Evolutionary conservation across 345 rosid species (phyloP), one percentile per base, ranked within the genome.

Genomic region (Ceriops decandra): DNA sequence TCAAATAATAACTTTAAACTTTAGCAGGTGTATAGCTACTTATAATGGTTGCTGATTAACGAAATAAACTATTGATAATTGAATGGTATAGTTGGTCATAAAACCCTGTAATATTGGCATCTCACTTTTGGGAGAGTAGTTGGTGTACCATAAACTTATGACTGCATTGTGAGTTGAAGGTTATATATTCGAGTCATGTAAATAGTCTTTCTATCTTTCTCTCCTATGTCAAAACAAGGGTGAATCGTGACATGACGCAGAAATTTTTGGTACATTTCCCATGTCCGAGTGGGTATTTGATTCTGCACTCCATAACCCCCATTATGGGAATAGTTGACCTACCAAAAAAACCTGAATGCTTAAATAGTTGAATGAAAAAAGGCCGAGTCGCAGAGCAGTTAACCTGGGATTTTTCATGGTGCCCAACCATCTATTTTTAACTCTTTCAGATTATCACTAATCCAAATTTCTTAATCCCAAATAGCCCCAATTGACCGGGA

Each of bases 401-500:
- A 52, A 16, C 28, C 51, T 63, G 58, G 71, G 64, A 30, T 42
- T 31, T n/a, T 51, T 7, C 47, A 42, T 32, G 17, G 67, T 26
- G 42, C 64, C 17, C 42, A 35, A 38, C 33, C 26, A n/a, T 60
- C 33, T 28, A 42, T 51, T 59, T 19, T 19, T 24, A 13, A 21
- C 64, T 24, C 52, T 51, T 56, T 60, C 22, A 38, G 62, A 68
- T 58, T 27, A 57, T 72, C 62, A 57, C 52, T 31, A 66, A 36
- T 71, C 46, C 33, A 59, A 58, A 59, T 66, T 60, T 60, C 54
- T 26, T 61, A 27, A 32, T 21, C 65, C 30, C 53, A 47, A 72
- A 47, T 65, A 31, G 76, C 57, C 46, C 61, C 22, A 36, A 31
- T 75, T 72, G 82, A 82, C 82, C 52, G 30, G 64, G 49, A 31